Conservation (phyloP, 1,139 yeast genomes). For the Hyphopichia fennica region DNA sequence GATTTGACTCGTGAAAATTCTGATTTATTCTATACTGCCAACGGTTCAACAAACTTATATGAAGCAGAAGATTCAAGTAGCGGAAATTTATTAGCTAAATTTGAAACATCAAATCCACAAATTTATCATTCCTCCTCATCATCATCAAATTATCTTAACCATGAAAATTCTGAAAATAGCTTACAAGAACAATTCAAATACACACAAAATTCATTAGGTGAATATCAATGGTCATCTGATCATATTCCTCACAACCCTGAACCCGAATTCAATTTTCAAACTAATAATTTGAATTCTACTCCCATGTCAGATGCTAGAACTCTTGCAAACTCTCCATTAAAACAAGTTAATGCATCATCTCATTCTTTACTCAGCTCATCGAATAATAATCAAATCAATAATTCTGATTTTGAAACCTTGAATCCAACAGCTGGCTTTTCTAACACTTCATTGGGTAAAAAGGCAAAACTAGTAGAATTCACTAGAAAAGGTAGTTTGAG, state of each 20-base stretch:
- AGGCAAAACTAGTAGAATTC: conserved; percentile 54
- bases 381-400: conserved; percentile 7
- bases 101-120: conserved; percentile 12
- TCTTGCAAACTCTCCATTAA: conserved; percentile 8
- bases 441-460: conserved; percentile 15
- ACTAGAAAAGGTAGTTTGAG: conserved; percentile 49
- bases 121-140: conserved; percentile 1
- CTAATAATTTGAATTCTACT: conserved; percentile 7
- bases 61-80: conserved; percentile 5
- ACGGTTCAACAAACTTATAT: not conserved
- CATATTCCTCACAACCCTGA: not conserved
- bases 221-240: conserved; percentile 27
- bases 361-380: conserved; percentile 12
- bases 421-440: conserved; percentile 14
- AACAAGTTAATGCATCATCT: conserved; percentile 17
- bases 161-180: conserved; percentile 10
- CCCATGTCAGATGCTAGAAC: conserved; percentile 2
- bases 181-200: conserved; percentile 30
- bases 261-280: not conserved
- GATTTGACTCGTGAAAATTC: conserved; percentile 6
- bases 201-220: conserved; percentile 25
- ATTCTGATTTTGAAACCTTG: conserved; percentile 10
- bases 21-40: conserved; percentile 9
- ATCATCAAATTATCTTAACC: conserved; percentile 6
- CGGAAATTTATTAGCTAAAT: conserved; percentile 25